These are phyloP conservation scores for Cercospora berteroae DNA, from an alignment of 2,329 filamentous ascomycete species.

Conservation along the genomic window DNA sequence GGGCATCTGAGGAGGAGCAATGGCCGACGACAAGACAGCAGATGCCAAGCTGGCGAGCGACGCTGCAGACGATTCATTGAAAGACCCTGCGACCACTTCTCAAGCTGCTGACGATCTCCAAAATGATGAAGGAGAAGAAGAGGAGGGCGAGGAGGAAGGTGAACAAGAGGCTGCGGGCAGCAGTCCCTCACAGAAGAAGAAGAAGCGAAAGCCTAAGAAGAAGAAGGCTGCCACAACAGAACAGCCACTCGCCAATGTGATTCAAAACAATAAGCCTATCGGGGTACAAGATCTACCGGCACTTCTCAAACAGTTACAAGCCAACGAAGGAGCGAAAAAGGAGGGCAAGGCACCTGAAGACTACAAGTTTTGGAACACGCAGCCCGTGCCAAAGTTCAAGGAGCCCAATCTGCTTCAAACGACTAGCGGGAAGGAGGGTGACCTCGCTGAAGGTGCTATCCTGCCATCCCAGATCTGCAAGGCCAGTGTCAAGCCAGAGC, in stretches of 20 bases:
- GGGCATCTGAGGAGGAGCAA: neutral
- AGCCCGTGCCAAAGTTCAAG: conserved; percentile 85
- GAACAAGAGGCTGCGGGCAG: conserved; percentile 17
- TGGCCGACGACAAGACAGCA: conserved; percentile 16
- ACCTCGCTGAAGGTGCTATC: conserved; percentile 76
- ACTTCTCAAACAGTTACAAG: conserved; percentile 33
- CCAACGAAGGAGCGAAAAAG: conserved; percentile 25
- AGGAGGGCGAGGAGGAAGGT: conserved; percentile 25
- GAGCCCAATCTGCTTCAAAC: conserved; percentile 38
- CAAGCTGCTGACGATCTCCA: conserved; percentile 23
- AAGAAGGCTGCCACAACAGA: conserved; percentile 23
- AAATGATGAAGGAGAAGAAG: conserved; percentile 25
- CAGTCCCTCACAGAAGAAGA: conserved; percentile 19
- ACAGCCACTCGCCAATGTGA: conserved; percentile 12
- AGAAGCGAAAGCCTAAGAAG: conserved; percentile 33
- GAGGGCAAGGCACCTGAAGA: conserved; percentile 38
- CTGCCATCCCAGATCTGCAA: conserved; percentile 75
- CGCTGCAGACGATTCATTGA: conserved; percentile 23
- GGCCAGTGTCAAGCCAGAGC: conserved; percentile 50
- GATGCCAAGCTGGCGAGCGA: conserved; percentile 23
- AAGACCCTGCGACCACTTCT: conserved; percentile 15
- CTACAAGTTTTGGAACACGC: conserved; percentile 98
- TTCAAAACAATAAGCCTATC: conserved; percentile 24
- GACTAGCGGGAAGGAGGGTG: conserved; percentile 48
- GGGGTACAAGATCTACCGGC: conserved; percentile 32